Evolutionary conservation across 208 protist species (phyloP), one percentile per base, ranked within the genome.

Genomic region (Trypanosoma conorhini): DNA sequence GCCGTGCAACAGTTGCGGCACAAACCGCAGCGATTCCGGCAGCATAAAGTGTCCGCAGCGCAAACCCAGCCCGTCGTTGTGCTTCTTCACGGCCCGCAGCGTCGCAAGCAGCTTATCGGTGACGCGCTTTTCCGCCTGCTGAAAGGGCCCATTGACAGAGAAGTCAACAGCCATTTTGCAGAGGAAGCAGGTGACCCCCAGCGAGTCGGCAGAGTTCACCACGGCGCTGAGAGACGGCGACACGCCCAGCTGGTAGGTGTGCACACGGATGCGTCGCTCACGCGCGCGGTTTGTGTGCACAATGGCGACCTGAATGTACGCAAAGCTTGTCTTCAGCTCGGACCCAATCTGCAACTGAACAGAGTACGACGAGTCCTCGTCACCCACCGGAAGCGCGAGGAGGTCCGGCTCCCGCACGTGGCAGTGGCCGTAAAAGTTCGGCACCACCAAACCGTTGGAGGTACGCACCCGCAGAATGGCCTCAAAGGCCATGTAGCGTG

Each of bases 351-450:
- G 84, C 52, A 96, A 79, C 73, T 96, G 83, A 22, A 91, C 82
- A 30, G 85, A 78, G 72, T 92, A 97, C 13, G 91, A 85, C 13
- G 98, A 95, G 76, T 99, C 96, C 46, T 77, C 77, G 66, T 97
- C 85, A 33, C 91, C 82, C 42, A 98, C 90, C 30, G 98, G 97
- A 60, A 99, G 77, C 10, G 96, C 79, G 5, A 99, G 84, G n/a
- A 99, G 81, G 67, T 99, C 98, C 0, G 91, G 86, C 58, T 90
- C 84, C 1, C 97, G 86, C 38, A 99, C 84, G 83, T 98, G 98
- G 72, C 98, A 99, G 85, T 99, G 96, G 5, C 98, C 98, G 70
- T 97, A 98, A 61, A 95, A 95, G 70, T 96, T 93, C 17, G 77
- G 76, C 71, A 97, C 82, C 9, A 89, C 85, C 15, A 97, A 54